These are phyloP conservation scores for Hypoxylon sp. DNA, from an alignment of 2,329 filamentous ascomycete species.

Conservation along the genomic window DNA sequence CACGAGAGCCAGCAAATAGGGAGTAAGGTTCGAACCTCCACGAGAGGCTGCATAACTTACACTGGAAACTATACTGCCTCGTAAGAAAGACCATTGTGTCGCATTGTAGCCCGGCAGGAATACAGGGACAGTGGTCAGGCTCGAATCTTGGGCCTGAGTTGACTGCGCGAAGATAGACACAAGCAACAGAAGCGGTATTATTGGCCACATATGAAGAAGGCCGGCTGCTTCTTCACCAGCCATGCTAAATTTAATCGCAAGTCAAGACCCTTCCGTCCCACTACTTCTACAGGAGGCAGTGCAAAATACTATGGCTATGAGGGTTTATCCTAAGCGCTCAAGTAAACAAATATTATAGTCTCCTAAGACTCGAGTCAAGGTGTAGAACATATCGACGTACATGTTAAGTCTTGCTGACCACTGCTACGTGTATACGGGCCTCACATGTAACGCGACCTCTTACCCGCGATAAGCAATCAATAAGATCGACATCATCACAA, in stretches of 20 bases:
- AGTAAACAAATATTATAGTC: not conserved
- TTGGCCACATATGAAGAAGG: not conserved
- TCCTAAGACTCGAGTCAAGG: not conserved
- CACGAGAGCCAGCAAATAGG: not conserved
- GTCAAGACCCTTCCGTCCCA: not conserved
- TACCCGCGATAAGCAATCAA: conserved; percentile 4
- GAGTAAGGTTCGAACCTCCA: not conserved
- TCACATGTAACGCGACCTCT: conserved; percentile 4
- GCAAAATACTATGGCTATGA: not conserved
- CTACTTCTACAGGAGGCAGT: not conserved
- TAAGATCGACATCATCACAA: conserved; percentile 6
- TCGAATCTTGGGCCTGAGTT: conserved; percentile 5
- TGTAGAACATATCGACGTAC: not conserved
- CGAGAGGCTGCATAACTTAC: conserved; percentile 14
- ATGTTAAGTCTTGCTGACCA: not conserved
- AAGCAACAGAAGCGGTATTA: not conserved
- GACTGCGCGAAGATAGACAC: conserved; percentile 6
- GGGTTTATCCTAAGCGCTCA: not conserved
- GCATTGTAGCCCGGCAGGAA: conserved; percentile 26
- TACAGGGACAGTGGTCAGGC: conserved; percentile 18
- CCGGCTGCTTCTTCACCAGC: not conserved
- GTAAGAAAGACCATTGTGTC: conserved; percentile 24
- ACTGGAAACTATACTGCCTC: conserved; percentile 34
- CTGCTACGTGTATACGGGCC: conserved; percentile 1
- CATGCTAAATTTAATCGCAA: conserved; percentile 6